phyloP scores from a whole-genome alignment of 306 rosid species.

The Pueraria montana region DNA sequence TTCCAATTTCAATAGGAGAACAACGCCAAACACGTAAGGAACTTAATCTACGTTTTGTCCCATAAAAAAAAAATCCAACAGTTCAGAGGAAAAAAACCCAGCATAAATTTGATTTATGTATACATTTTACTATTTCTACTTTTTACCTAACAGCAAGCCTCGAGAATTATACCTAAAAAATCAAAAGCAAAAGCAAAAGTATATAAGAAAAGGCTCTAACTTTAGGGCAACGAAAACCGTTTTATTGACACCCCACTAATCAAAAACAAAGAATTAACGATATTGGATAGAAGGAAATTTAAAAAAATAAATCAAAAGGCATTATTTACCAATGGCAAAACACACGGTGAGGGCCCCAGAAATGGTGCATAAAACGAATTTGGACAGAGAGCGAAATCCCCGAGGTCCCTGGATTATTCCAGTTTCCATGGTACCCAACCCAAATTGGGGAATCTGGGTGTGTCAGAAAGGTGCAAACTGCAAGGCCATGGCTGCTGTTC shows the following conservation, averaged over 20 bases:
- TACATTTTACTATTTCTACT: conserved; percentile 7
- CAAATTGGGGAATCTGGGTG: neutral
- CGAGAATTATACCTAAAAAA: conserved; percentile 3
- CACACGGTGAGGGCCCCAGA: conserved; percentile 55
- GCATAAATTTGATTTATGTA: conserved; percentile 7
- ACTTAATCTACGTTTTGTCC: too few relatives aligned
- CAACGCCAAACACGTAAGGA: too few relatives aligned
- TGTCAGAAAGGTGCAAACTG: conserved; percentile 27
- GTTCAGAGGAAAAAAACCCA: neutral
- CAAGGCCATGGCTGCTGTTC: conserved; percentile 28
- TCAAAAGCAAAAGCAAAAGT: neutral
- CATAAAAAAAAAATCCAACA: neutral
- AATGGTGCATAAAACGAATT: conserved; percentile 51
- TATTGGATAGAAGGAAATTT: neutral
- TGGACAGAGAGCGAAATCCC: conserved; percentile 51
- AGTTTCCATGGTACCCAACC: conserved; percentile 51
- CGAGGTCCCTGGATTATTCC: conserved; percentile 40
- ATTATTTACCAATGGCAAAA: conserved; percentile 56
- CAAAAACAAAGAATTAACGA: neutral
- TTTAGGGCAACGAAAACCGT: conserved; percentile 23
- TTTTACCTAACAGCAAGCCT: neutral
- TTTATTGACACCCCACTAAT: neutral
- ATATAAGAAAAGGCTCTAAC: conserved; percentile 29
- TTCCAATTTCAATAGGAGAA: neutral
- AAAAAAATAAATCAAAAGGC: neutral